Base-by-base conservation (phyloP, 148 eudicot species). In the Rhododendron simsii region DNA sequence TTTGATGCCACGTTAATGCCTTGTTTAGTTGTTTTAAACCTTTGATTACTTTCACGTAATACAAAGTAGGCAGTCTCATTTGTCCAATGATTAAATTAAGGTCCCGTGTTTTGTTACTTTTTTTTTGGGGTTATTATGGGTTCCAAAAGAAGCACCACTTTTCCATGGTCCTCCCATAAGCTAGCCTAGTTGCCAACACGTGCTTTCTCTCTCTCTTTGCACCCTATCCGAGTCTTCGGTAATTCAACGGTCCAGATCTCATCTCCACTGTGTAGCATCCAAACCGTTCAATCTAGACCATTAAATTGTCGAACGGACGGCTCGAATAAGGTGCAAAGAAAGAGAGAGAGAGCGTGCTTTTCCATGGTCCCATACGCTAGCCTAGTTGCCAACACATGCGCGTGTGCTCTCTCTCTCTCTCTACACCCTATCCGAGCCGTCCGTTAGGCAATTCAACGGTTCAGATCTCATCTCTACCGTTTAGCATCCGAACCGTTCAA, bases 1-100 rank as follows among this genome's bases (percentile, higher is more conserved):
- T 78, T n/a, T 78, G n/a, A 23, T 78, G 86, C 33, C 82, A 85
- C 86, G 28, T 15, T 78, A 71, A 78, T 85, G 33, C 10, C 6
- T 85, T 84, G 77, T 33, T 33, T 33, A 33, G 35, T 1, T 33
- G 35, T 53, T 55, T 77, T 53, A 77, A 45, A 47, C 53, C 53
- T 53, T 85, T 55, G 33, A 65, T 84, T 84, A 73, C 65, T 57
- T 53, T 51, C 59, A 37, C 59, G 39, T 61, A 28, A 53, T 47
- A 23, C 59, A 30, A 84, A 44, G 18, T 73, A 84, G 23, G 37
- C 55, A 78, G 51, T 78, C 57, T 78, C 23, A 41, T 15, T 55
- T 48, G 13, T 55, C 73, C 59, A 63, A 59, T 76, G 50, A 74
- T 59, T 75, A 59, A 53, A 59, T 23, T 75, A 59, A 16, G 13